Conservation (phyloP, 495 filamentous ascomycete genomes). For the Staphylotrichum longicolle region DNA sequence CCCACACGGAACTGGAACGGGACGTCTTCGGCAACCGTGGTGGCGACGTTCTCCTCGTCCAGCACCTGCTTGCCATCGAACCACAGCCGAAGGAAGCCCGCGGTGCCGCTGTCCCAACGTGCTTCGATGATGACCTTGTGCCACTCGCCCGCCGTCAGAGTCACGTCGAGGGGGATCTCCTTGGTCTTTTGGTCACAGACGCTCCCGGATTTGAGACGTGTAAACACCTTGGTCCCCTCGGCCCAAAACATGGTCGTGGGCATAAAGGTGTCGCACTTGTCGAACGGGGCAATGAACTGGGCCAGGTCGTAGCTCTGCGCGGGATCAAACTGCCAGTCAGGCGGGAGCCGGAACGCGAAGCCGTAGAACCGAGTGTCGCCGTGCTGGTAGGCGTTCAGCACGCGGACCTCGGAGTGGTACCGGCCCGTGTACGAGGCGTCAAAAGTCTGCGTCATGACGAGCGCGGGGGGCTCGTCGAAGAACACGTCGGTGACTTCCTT, state of each 20-base stretch:
- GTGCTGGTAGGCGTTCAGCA: slow-evolving; percentile 47
- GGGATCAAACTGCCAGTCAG: slow-evolving; percentile 50
- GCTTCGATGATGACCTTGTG: slow-evolving; percentile 51
- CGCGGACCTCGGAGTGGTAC: slow-evolving; percentile 56
- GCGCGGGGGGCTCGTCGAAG: slow-evolving; percentile 45
- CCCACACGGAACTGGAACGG: slow-evolving; percentile 55
- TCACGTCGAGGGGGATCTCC: slow-evolving; percentile 37
- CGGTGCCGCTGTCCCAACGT: slow-evolving; percentile 47
- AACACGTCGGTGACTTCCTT: slow-evolving; percentile 47
- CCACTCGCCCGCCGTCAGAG: slow-evolving; percentile 48
- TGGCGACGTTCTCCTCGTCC: slow-evolving; percentile 43
- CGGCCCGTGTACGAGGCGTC: slow-evolving; percentile 47
- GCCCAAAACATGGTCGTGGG: slow-evolving; percentile 55
- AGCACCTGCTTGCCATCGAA: slow-evolving; percentile 51
- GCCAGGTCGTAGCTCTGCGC: slow-evolving; percentile 53
- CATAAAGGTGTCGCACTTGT: slow-evolving; percentile 54
- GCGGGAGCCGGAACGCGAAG: slow-evolving; percentile 52
- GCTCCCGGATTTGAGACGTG: slow-evolving; percentile 47
- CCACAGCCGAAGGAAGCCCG: slow-evolving; percentile 52
- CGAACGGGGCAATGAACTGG: slow-evolving; percentile 58
- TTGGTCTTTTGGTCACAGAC: slow-evolving; percentile 35
- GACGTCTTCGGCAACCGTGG: slow-evolving; percentile 47
- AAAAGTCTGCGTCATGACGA: slow-evolving; percentile 56
- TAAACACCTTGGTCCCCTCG: slow-evolving; percentile 45
- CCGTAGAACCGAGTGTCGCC: slow-evolving; percentile 56